A percentile compares a stretch with the other conserved stretches of the same genome.
Evolutionary conservation across 208 protist species (phyloP).

Genomic region (Leishmania major): DNA sequence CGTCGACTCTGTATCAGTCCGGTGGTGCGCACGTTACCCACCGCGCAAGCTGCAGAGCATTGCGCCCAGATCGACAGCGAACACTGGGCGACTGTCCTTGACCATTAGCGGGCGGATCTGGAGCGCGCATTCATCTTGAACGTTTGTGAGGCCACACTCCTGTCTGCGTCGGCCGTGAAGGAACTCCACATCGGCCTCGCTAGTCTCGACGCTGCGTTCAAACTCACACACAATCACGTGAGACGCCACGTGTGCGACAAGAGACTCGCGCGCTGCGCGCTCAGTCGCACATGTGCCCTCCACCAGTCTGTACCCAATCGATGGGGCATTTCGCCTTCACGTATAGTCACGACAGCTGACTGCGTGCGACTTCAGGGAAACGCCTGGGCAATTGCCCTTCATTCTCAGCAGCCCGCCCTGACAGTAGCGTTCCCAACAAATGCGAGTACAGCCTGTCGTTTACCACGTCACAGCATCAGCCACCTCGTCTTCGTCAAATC

Average conservation of each 20-base stretch:
- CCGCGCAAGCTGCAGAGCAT: slow-evolving; percentile 33
- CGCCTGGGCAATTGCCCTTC: slow-evolving; percentile 29
- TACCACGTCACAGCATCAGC: slow-evolving; percentile 24
- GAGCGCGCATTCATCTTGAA: slow-evolving; percentile 32
- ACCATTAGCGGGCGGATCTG: slow-evolving; percentile 26
- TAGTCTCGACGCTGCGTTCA: slow-evolving; percentile 41
- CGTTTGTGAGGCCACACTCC: slow-evolving; percentile 26
- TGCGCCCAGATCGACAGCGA: slow-evolving; percentile 46
- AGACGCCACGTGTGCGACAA: slow-evolving; percentile 2
- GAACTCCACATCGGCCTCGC: slow-evolving; percentile 28
- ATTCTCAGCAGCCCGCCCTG: slow-evolving; percentile 32
- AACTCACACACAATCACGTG: slow-evolving; percentile 18
- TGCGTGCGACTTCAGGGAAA: slow-evolving; percentile 41
- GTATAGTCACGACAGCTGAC: slow-evolving; percentile 32
- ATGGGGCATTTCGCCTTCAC: background rate
- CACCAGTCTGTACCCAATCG: slow-evolving; percentile 2
- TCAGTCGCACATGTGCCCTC: slow-evolving; percentile 19
- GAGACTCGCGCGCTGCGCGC: slow-evolving; percentile 3
- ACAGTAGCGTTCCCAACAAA: slow-evolving; percentile 36
- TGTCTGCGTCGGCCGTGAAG: slow-evolving; percentile 3
- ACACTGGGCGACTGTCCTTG: slow-evolving; percentile 39
- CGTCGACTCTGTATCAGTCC: slow-evolving; percentile 37
- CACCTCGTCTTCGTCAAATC: slow-evolving; percentile 29
- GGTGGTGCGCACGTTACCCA: background rate
- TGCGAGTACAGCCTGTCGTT: slow-evolving; percentile 23